Conservation (phyloP, 73 alveolate species). For the Uronychia setigera region DNA sequence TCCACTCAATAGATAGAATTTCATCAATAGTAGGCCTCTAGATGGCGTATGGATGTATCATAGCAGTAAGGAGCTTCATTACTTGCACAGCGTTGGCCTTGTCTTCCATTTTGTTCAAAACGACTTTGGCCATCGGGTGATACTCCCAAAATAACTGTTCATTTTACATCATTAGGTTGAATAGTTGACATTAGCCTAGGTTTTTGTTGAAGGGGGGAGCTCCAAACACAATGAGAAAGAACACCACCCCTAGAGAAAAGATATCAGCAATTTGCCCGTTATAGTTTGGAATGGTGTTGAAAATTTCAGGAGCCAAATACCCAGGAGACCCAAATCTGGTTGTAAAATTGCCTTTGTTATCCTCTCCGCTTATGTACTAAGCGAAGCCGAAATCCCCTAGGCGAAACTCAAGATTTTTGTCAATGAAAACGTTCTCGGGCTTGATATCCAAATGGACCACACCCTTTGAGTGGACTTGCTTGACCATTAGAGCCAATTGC, state of each 20-base stretch:
- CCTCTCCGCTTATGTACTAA: no score
- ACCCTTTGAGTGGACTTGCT: background rate
- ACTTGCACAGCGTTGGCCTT: background rate
- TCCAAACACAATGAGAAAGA: background rate
- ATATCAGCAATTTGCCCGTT: background rate
- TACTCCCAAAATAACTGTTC: background rate
- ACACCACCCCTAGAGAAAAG: background rate
- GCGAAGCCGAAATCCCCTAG: background rate
- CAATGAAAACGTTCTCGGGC: background rate
- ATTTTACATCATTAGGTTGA: background rate
- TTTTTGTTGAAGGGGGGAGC: background rate
- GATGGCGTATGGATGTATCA: background rate
- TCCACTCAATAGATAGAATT: no score
- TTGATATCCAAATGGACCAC: background rate
- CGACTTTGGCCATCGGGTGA: background rate
- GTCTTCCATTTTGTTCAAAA: background rate
- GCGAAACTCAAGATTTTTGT: background rate
- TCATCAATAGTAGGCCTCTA: background rate
- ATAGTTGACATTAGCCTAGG: background rate
- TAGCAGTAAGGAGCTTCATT: background rate
- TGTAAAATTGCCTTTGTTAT: background rate
- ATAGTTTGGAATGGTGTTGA: background rate
- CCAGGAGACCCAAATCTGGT: background rate
- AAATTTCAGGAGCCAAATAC: background rate
- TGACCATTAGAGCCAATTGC: background rate